Percentiles rank a stretch among this genome's conserved stretches.
phyloP scores from a whole-genome alignment of 257 asterid genomes.

The Pogostemon cablin region DNA sequence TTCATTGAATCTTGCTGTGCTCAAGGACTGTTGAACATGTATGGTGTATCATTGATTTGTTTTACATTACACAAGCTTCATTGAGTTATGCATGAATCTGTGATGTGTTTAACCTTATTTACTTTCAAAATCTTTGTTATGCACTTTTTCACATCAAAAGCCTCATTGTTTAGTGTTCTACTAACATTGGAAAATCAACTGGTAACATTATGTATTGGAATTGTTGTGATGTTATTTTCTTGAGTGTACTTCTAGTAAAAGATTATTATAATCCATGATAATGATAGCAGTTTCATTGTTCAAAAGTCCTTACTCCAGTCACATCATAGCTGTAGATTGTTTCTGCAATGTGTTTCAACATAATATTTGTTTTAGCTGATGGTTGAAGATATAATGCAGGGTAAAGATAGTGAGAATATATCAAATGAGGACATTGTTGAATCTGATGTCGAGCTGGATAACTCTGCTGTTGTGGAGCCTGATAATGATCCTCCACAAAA shows the following conservation, averaged over 20 bases:
- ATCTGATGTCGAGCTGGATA: conserved; percentile 79
- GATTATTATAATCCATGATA: background rate
- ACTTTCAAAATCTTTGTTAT: conserved; percentile 1
- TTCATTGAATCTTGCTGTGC: background rate
- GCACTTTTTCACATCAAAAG: conserved; percentile 6
- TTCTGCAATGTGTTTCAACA: background rate
- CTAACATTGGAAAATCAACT: background rate
- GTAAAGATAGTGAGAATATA: conserved; percentile 35
- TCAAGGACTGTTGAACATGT: background rate
- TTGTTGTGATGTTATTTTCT: background rate
- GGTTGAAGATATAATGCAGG: conserved; percentile 41
- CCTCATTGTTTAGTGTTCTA: background rate
- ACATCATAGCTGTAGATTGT: background rate
- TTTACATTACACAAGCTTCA: background rate
- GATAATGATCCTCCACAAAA: conserved; percentile 69
- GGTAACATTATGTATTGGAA: background rate
- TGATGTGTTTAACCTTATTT: background rate
- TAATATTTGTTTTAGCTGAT: conserved; percentile 17
- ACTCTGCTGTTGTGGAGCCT: conserved; percentile 59
- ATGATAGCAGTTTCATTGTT: background rate
- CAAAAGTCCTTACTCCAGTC: background rate
- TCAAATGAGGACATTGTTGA: conserved; percentile 60
- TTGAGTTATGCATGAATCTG: background rate
- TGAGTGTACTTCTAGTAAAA: background rate
- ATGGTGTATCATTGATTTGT: background rate